phyloP scores from a whole-genome alignment of 352 stramenopile genomes.

The Phytophthora hibernalis region DNA sequence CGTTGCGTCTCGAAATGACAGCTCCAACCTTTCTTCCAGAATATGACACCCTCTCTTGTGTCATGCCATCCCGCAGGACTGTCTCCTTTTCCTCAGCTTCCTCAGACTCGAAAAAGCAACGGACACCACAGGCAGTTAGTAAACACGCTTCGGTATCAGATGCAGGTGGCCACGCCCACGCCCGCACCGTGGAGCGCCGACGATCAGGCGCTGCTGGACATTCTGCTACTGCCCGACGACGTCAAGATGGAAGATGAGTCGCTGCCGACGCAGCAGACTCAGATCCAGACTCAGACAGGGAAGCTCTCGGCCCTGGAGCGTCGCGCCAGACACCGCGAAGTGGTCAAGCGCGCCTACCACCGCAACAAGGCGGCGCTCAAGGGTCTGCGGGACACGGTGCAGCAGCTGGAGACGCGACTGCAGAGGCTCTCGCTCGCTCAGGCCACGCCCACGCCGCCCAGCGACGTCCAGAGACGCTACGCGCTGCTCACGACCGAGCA shows the following conservation, averaged over 20 bases:
- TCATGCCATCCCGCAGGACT: background rate
- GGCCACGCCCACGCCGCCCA: constrained; percentile 3
- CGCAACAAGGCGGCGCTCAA: constrained; percentile 73
- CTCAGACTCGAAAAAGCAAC: background rate
- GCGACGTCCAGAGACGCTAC: constrained; percentile 44
- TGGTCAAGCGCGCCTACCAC: constrained; percentile 80
- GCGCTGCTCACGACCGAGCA: constrained; percentile 49
- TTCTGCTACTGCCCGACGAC: constrained; percentile 32
- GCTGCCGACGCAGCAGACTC: background rate
- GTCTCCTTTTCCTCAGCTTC: no score
- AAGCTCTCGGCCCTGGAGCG: constrained; percentile 68
- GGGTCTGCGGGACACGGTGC: constrained; percentile 57
- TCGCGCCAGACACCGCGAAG: constrained; percentile 67
- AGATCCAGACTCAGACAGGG: background rate
- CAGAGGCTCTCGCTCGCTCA: constrained; percentile 47
- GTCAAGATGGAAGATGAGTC: constrained; percentile 3
- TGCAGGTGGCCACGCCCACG: constrained; percentile 34
- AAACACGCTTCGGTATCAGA: no score
- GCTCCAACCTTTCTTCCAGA: background rate
- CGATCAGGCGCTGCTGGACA: constrained; percentile 44
- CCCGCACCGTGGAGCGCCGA: constrained; percentile 39
- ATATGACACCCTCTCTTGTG: background rate
- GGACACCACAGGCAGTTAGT: background rate
- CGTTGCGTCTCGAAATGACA: background rate
- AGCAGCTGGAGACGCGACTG: constrained; percentile 60